Percentiles rank a stretch among this genome's conserved stretches.
These are phyloP conservation scores for Amylocarpus encephaloides DNA, from an alignment of 2,329 filamentous ascomycete species.

Conservation along the genomic window DNA sequence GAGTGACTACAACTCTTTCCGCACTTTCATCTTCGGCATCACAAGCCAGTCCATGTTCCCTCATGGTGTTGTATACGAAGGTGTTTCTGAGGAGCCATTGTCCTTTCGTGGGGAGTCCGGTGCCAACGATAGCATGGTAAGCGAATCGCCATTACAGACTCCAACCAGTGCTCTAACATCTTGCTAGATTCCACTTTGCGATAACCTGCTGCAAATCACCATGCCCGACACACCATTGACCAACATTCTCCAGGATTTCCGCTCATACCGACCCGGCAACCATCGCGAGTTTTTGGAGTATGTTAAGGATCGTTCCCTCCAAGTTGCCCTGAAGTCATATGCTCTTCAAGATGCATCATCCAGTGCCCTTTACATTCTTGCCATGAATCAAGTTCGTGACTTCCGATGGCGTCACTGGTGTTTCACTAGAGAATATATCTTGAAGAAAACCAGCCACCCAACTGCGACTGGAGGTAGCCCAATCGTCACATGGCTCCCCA, in stretches of 20 bases:
- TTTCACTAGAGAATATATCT: slow-evolving; percentile 77
- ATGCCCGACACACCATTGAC: slow-evolving; percentile 90
- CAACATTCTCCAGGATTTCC: slow-evolving; percentile 75
- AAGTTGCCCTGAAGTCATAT: slow-evolving; percentile 52
- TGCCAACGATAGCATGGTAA: slow-evolving; percentile 84
- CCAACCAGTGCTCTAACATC: background rate
- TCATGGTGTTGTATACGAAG: slow-evolving; percentile 82
- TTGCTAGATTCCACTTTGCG: slow-evolving; percentile 69
- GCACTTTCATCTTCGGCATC: slow-evolving; percentile 96
- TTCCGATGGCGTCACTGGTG: slow-evolving; percentile 84
- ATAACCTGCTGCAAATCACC: slow-evolving; percentile 76
- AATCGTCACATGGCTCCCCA: slow-evolving; percentile 79
- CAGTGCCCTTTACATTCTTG: slow-evolving; percentile 56
- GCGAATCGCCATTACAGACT: slow-evolving; percentile 7
- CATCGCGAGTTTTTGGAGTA: slow-evolving; percentile 79
- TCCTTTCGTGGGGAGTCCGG: slow-evolving; percentile 88
- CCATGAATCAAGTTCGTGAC: slow-evolving; percentile 69
- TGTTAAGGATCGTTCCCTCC: slow-evolving; percentile 47
- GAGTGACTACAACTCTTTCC: slow-evolving; percentile 78
- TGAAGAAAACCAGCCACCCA: slow-evolving; percentile 69
- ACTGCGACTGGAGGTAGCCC: slow-evolving; percentile 76
- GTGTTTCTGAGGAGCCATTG: slow-evolving; percentile 67
- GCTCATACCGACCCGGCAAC: slow-evolving; percentile 80
- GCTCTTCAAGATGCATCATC: slow-evolving; percentile 48
- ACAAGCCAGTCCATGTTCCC: slow-evolving; percentile 93